Base-by-base conservation (phyloP, 2,329 filamentous ascomycete genomes). In the Penicillium janthinellum region DNA sequence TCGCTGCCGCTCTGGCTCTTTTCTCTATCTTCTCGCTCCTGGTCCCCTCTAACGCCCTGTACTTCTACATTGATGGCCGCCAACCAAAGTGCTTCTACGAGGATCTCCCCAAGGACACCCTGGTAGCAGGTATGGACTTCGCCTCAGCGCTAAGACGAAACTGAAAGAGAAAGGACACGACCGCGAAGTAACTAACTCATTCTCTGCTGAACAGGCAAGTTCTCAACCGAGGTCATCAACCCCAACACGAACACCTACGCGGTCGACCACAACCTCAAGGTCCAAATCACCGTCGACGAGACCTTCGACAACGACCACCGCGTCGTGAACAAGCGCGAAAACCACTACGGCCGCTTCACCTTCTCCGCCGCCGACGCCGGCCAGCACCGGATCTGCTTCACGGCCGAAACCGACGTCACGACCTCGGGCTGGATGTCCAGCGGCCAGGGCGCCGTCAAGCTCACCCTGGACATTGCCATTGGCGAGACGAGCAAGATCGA, bases 241-340 rank as follows among this genome's bases (percentile, higher is more conserved):
- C 85, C 90, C 59, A 81, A 88, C 67, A 79, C 82, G 58, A 85
- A 86, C 67, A 75, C 80, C 54, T 98, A 91, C 86, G 78, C 83
- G 55, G 83, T 89, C 73, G 90, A 95, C 75, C 83, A 88, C 64
- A 88, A 88, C 65, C 82, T 96, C 63, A 89, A 85, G 79, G 90
- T 98, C 76, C 91, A 88, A 80, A 96, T 98, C 71, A 93, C 91
- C 15, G 94, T 98, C 59, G 93, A 97, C 70, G 95, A 99, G 83
- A 86, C 90, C 72, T 99, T 99, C 79, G 93, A 98, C 84, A 94
- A 96, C 78, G 90, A 98, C 82, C 95, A 99, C 85, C 92, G 93
- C 64, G 90, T 99, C 63, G 91, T 98, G 64, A 91, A 89, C 66
- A 92, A 96, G 79, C 89, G 89, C 62, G 93, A 94, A 70, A 79